Evolutionary conservation across 257 asterid genomes (phyloP).

Genomic region (Handroanthus guayacan): DNA sequence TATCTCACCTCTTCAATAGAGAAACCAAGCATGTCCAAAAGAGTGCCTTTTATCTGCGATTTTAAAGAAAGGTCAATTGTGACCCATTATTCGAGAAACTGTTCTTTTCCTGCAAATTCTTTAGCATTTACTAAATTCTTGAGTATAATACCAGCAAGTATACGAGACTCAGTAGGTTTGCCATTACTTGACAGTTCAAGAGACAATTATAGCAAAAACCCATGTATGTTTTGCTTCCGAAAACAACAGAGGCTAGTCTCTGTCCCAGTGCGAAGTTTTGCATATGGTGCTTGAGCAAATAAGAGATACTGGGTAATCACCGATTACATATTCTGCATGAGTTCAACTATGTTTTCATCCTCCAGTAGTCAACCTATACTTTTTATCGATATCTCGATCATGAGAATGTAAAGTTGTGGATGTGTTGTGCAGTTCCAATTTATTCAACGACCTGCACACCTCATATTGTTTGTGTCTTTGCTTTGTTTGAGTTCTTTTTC

Average conservation of each 20-base stretch:
- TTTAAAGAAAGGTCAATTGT: slow-evolving; percentile 51
- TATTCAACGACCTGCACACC: too few species aligned
- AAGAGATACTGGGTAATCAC: slow-evolving; percentile 67
- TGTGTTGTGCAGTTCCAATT: too few species aligned
- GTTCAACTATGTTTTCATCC: too few species aligned
- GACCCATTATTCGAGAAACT: slow-evolving; percentile 62
- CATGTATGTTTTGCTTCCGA: slow-evolving; percentile 61
- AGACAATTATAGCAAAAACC: slow-evolving; percentile 62
- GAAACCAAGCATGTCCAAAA: slow-evolving; percentile 62
- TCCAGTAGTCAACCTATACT: too few species aligned
- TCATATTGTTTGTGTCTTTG: too few species aligned
- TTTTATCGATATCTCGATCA: too few species aligned
- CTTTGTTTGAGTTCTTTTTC: too few species aligned
- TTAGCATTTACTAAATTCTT: slow-evolving; percentile 75
- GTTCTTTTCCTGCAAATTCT: slow-evolving; percentile 56
- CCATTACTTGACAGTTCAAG: slow-evolving; percentile 62
- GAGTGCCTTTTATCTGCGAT: slow-evolving; percentile 58
- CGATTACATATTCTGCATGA: slow-evolving; percentile 53
- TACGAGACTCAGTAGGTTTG: slow-evolving; percentile 69
- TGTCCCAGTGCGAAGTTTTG: slow-evolving; percentile 60
- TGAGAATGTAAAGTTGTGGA: too few species aligned
- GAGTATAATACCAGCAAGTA: slow-evolving; percentile 71
- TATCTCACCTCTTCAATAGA: slow-evolving; percentile 62
- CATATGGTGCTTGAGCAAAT: slow-evolving; percentile 72
- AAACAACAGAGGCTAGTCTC: slow-evolving; percentile 58